Base-by-base conservation (phyloP, 2,329 filamentous ascomycete species). In the Colletotrichum scovillei region DNA sequence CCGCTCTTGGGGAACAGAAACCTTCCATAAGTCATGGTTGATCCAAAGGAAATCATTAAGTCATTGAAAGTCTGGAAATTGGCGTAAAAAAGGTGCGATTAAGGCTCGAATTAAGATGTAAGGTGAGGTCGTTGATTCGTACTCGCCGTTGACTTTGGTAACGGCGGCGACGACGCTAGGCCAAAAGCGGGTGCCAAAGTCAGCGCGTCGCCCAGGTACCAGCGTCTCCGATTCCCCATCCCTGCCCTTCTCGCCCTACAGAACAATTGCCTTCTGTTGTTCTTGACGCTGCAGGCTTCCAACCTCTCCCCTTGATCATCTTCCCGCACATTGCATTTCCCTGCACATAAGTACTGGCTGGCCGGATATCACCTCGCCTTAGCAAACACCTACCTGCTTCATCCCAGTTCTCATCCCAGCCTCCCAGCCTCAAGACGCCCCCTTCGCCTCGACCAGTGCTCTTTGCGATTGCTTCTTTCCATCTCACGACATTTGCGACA, bases 181-280 rank as follows among this genome's bases (percentile, higher is more conserved):
- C 71, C 60, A 9, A 60, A 73, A 71, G 8, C 53, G 66, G 59
- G 16, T 52, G 14, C 38, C 60, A 38, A 55, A 42, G 59, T 63
- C 66, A 49, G 66, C 70, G 71, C 71, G 71, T 73, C 71, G 69
- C 63, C 69, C 72, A 68, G 72, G 68, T 67, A 72, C 72, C 72
- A 57, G 67, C 63, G 71, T 57, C 58, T 24, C 68, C 68, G 57
- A 55, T 58, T 74, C 68, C 63, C 62, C 68, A 63, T 58, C 53
- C 49, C n/a, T 49, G 63, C 55, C 67, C 67, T 56, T 70, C 60
- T 46, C 56, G 19, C 67, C 67, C 71, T 73, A 59, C 38, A 62
- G 46, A 73, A 66, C 46, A 62, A 66, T 28, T 63, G 14, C 67
- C 42, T 57, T 32, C 60, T 70, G 66, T 73, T 73, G 26, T 70